Evolutionary conservation across 805 yeast species (phyloP), one percentile per base, ranked within the genome.

Genomic region (Scheffersomyces amazonensis): DNA sequence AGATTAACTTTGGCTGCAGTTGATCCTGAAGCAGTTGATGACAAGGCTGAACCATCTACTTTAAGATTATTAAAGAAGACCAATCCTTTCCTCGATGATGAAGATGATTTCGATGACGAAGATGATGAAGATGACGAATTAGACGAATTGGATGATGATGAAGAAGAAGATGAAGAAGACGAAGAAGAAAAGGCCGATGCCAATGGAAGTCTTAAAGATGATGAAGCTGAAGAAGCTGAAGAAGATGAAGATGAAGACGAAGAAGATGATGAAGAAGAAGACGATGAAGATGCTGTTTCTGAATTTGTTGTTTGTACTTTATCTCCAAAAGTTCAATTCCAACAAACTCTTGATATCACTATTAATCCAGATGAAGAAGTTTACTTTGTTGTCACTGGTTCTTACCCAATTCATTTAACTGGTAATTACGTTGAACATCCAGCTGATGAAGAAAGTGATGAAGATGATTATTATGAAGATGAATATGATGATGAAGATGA

Each of bases 391-490:
- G 97, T 87, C 41, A 85, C 96, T 45, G 99, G 99, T 59, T 88
- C 97, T 19, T 91, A 89, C 73, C 85, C 95, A 49, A 75, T 93
- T 49, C 95, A 91, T 64, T 72, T 93, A 54, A 75, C 87, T 51
- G 99, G 99, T 73, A 91, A 93, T 82, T 89, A 83, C 69, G 83
- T 93, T 58, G 95, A 87, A 66, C 96, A 90, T 67, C 97, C 98
- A 64, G 87, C 81, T 56, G 96, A 90, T 57, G 79, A 72, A 31
- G 83, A 78, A 37, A 78, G 72, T 41, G 76, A 74, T 36, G 80
- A 71, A 36, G 77, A 73, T 32, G 75, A 72, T 29, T 78, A 75
- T 19, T 73, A 69, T 37, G 77, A 72, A 32, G 76, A 70, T 37
- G 76, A 72, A 31, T 78, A 75, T 21, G 39, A 33, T n/a, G 58